Conservation (phyloP, 305 asterid species). For the Rubia peregrina region DNA sequence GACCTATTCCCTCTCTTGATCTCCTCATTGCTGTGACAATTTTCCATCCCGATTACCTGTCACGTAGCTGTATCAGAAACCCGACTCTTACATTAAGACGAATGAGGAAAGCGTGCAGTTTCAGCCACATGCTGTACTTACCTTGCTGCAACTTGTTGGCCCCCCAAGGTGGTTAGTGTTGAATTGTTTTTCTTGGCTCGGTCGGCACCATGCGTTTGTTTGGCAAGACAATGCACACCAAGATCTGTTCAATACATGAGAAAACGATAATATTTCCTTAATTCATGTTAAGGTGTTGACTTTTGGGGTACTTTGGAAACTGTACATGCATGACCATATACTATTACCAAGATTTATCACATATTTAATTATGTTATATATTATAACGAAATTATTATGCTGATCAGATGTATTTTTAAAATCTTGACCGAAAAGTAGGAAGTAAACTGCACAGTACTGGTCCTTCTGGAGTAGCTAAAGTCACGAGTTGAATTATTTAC, state of each 20-base stretch:
- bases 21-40: slow-evolving; percentile 19
- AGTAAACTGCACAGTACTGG: not conserved
- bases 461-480: not conserved
- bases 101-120: not conserved
- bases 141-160: slow-evolving; percentile 30
- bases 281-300: slow-evolving; percentile 22
- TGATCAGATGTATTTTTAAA: too few relatives aligned
- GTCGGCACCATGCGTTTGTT: slow-evolving; percentile 29
- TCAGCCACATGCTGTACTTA: not conserved
- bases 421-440: too few relatives aligned
- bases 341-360: not conserved
- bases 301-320: slow-evolving; percentile 19
- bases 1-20: slow-evolving; percentile 13
- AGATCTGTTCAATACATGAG: slow-evolving; percentile 21
- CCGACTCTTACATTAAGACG: not conserved
- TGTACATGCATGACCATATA: slow-evolving; percentile 1
- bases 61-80: slow-evolving; percentile 13
- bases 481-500: not conserved
- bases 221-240: slow-evolving; percentile 28
- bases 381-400: too few relatives aligned
- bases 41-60: not conserved
- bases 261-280: not conserved
- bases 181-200: slow-evolving; percentile 23
- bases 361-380: too few relatives aligned
- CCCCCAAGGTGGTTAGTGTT: slow-evolving; percentile 18